A percentile compares a stretch with the other conserved stretches of the same genome.
phyloP scores from a whole-genome alignment of 2,329 filamentous ascomycete genomes.

The Scytalidium lignicola region DNA sequence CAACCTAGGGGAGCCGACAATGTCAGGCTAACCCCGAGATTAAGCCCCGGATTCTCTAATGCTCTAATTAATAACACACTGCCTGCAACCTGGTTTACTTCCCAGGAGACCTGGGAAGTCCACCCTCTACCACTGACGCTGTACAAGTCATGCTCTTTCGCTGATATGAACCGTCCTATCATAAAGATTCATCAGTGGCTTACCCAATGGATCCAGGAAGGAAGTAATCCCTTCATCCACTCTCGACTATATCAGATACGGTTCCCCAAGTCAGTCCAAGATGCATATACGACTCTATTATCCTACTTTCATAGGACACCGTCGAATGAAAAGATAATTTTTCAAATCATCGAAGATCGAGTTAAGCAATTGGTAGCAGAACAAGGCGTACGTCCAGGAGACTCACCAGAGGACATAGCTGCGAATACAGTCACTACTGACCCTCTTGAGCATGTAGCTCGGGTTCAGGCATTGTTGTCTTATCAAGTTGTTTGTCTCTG shows the following conservation, averaged over 20 bases:
- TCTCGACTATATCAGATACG: background rate
- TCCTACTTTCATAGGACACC: background rate
- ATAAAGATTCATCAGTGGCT: conserved; percentile 17
- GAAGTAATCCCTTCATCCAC: background rate
- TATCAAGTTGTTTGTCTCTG: background rate
- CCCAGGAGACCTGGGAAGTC: conserved; percentile 13
- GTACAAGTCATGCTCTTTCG: background rate
- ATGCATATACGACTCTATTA: background rate
- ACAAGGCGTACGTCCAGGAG: background rate
- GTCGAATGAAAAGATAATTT: background rate
- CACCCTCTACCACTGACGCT: conserved; percentile 3
- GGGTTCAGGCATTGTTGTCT: background rate
- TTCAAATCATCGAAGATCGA: background rate
- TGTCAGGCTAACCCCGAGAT: too few relatives aligned
- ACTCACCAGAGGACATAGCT: background rate
- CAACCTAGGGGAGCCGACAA: too few relatives aligned
- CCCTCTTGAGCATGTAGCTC: background rate
- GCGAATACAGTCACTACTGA: background rate
- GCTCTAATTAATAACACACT: background rate
- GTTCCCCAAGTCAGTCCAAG: background rate
- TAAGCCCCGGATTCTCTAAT: background rate
- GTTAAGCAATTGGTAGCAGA: background rate
- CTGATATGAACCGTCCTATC: conserved; percentile 24
- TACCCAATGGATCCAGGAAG: conserved; percentile 19
- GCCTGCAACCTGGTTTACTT: conserved; percentile 4